Evolutionary conservation across 2,329 filamentous ascomycete species (phyloP).

Genomic region (Graphilbum fragrans): DNA sequence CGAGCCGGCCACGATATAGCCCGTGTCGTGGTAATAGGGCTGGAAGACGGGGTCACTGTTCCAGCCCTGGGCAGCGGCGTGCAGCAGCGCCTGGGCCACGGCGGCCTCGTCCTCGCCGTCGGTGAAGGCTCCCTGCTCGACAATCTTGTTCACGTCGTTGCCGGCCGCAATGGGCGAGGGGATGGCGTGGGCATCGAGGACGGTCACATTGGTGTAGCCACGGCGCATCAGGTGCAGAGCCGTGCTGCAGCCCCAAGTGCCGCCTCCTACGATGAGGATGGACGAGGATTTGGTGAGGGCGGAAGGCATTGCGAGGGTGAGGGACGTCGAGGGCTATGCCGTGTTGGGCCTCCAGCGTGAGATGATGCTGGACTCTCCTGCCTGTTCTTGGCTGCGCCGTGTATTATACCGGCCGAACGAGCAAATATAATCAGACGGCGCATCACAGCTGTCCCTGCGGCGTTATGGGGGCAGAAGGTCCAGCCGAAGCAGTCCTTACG

Average conservation of each 20-base stretch:
- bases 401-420: too few relatives aligned
- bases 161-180: background rate
- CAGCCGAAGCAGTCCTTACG: too few relatives aligned
- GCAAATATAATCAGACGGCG: too few relatives aligned
- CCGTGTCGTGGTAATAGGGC: conserved; percentile 1
- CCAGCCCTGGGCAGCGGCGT: background rate
- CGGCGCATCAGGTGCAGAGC: background rate
- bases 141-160: conserved; percentile 1
- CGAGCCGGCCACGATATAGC: background rate
- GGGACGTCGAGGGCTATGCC: too few relatives aligned
- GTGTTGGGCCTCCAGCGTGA: too few relatives aligned
- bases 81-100: background rate
- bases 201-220: background rate
- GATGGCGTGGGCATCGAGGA: background rate
- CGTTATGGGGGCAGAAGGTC: too few relatives aligned
- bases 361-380: too few relatives aligned
- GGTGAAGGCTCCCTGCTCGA: background rate
- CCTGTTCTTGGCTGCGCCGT: too few relatives aligned
- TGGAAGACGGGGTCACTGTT: conserved; percentile 1
- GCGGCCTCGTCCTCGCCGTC: background rate
- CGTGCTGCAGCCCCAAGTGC: conserved; percentile 1
- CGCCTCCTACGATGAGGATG: background rate
- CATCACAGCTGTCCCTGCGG: too few relatives aligned
- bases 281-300: background rate
- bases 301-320: background rate